Base-by-base conservation (phyloP, 1,139 yeast species). In the Nakaseomyces sp. region DNA sequence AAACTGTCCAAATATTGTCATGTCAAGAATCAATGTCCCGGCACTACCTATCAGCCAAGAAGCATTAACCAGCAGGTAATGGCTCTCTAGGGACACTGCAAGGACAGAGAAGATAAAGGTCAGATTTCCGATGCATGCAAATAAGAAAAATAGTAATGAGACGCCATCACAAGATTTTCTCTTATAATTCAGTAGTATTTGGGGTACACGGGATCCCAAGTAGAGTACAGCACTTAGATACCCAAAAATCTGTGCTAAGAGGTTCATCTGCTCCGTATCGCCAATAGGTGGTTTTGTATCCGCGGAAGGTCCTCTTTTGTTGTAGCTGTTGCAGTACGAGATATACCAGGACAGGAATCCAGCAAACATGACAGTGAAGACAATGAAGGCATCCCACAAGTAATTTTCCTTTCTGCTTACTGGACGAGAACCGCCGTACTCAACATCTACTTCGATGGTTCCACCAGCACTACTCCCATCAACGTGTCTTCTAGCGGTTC, bases 111-210 rank as follows among this genome's bases (percentile, higher is more conserved):
- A 74, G 36, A 89, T 95, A 55, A 87, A 89, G 0, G 96, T 86
- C 59, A 85, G 70, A 62, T 89, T 89, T 38, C 97, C 97, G 48
- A 89, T 68, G 61, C 96, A 87, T 28, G 97, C 96, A 71, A 89
- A 88, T 32, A 88, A 68, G 66, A 89, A 89, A 65, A 89, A 89
- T 73, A 89, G 72, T 61, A 89, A 87, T 24, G 95, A 83, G 43
- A 89, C 83, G 20, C 97, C 97, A 48, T 88, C 96, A 58, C 95
- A 85, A 1, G 94, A 83, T 66, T 86, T 87, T 56, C 96, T 74
- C 61, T 79, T 72, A 59, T 72, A 86, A 65, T 89, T 89, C 48
- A 89, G 72, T 47, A 85, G 63, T 47, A 89, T 85, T 66, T 89
- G 97, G 1, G 97, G 97, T 19, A 89, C 65, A 53, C 97, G 71